A percentile compares a stretch with the other conserved stretches of the same genome.
phyloP scores from a whole-genome alignment of 1,284 basidiomycete genomes.

The Sutorius eximius region DNA sequence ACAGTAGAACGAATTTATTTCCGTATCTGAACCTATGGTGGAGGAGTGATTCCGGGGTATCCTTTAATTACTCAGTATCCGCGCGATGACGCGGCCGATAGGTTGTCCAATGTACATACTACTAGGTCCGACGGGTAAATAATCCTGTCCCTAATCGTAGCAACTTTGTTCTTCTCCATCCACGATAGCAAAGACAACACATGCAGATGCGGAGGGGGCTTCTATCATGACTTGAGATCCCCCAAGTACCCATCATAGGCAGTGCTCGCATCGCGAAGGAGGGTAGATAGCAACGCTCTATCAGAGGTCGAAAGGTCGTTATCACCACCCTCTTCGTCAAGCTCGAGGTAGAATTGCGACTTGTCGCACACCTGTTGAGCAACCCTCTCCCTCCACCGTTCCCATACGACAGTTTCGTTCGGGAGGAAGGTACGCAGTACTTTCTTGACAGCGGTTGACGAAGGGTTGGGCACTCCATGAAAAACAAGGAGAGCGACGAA shows the following conservation, averaged over 20 bases:
- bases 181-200: too few relatives aligned
- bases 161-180: not conserved
- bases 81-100: too few relatives aligned
- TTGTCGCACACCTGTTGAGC: conserved; percentile 9
- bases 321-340: not conserved
- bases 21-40: too few relatives aligned
- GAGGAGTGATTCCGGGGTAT: too few relatives aligned
- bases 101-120: too few relatives aligned
- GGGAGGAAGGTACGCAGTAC: conserved; percentile 14
- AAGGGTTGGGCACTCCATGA: conserved; percentile 2
- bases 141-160: not conserved
- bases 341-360: not conserved
- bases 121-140: too few relatives aligned
- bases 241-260: conserved; percentile 12
- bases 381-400: conserved; percentile 22
- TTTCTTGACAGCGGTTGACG: conserved; percentile 5
- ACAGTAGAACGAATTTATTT: too few relatives aligned
- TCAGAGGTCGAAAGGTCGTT: not conserved
- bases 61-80: too few relatives aligned
- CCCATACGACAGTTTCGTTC: conserved; percentile 28
- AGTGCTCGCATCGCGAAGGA: conserved; percentile 11
- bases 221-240: not conserved
- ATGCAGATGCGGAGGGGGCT: too few relatives aligned
- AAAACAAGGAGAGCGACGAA: conserved; percentile 25
- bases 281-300: conserved; percentile 2